Percentiles rank a stretch among this genome's conserved stretches.
phyloP scores from a whole-genome alignment of 257 asterid genomes.

The Lavandula angustifolia region DNA sequence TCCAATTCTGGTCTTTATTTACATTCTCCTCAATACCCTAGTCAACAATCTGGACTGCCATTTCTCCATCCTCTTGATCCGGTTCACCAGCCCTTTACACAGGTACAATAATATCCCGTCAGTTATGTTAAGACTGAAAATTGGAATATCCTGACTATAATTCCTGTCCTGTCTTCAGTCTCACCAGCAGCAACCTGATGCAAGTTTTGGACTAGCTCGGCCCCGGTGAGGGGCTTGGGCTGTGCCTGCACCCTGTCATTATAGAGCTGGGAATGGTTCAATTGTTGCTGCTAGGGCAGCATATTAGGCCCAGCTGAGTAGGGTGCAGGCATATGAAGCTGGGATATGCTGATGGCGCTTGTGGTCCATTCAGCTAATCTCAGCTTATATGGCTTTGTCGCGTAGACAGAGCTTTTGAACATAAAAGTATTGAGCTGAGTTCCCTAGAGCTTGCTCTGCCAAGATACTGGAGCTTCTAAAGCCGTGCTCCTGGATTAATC shows the following conservation, averaged over 20 bases:
- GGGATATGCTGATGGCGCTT: conserved; percentile 48
- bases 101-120: conserved; percentile 52
- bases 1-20: conserved; percentile 63
- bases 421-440: conserved; percentile 37
- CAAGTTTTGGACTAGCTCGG: conserved; percentile 94
- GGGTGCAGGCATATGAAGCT: conserved; percentile 93
- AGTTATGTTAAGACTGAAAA: neutral
- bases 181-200: conserved; percentile 73
- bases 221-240: conserved; percentile 99
- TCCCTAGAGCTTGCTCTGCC: conserved; percentile 47
- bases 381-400: conserved; percentile 54
- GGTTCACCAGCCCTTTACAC: conserved; percentile 76
- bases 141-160: neutral
- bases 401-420: conserved; percentile 43
- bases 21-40: conserved; percentile 78
- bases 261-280: conserved; percentile 37
- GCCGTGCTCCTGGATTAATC: conserved; percentile 23
- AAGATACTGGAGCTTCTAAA: conserved; percentile 36
- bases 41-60: conserved; percentile 84
- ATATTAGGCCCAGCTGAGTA: conserved; percentile 44
- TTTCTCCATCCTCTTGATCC: conserved; percentile 83
- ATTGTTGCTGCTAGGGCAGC: conserved; percentile 57
- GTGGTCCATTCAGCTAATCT: conserved; percentile 47
- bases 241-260: conserved; percentile 84
- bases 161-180: conserved; percentile 45